A percentile compares a stretch with the other conserved stretches of the same genome.
phyloP scores from a whole-genome alignment of 225 moss, liverwort and hornwort genomes.

The Physcomitrellopsis africana region DNA sequence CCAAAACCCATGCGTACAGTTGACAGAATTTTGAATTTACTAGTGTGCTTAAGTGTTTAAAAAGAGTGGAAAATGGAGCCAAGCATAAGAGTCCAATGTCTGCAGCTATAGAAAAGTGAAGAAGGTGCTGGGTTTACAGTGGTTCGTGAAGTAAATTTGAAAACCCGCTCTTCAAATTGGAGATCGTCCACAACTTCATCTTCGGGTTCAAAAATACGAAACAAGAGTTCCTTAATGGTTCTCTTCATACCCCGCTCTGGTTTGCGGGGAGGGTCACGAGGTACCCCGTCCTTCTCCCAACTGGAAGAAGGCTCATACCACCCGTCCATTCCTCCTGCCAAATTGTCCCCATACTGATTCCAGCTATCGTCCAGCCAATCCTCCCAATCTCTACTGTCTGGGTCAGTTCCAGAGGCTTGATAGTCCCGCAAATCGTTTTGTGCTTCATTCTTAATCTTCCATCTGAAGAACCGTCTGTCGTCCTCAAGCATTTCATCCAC shows the following conservation, averaged over 20 bases:
- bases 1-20: slow-evolving; percentile 4
- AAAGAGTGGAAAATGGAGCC: too few relatives aligned
- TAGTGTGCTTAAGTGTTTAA: too few relatives aligned
- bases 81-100: too few relatives aligned
- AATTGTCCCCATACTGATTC: slow-evolving; percentile 44
- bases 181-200: slow-evolving; percentile 84
- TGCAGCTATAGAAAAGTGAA: neutral
- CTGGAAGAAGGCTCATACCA: slow-evolving; percentile 62
- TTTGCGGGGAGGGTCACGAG: slow-evolving; percentile 65
- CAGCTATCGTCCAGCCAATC: slow-evolving; percentile 83
- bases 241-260: slow-evolving; percentile 87
- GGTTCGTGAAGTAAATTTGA: slow-evolving; percentile 66
- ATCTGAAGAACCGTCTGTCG: slow-evolving; percentile 55
- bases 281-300: slow-evolving; percentile 80
- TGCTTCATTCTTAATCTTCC: slow-evolving; percentile 55
- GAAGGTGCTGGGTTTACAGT: slow-evolving; percentile 41
- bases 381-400: slow-evolving; percentile 75
- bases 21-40: too few relatives aligned
- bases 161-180: slow-evolving; percentile 75
- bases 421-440: slow-evolving; percentile 64
- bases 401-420: slow-evolving; percentile 63
- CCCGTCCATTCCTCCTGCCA: slow-evolving; percentile 39
- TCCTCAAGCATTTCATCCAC: slow-evolving; percentile 58
- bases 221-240: slow-evolving; percentile 70
- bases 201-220: slow-evolving; percentile 73